Percentiles rank a stretch among this genome's conserved stretches.
phyloP scores from a whole-genome alignment of 169 alveolate species.

The Eimeria acervulina region DNA sequence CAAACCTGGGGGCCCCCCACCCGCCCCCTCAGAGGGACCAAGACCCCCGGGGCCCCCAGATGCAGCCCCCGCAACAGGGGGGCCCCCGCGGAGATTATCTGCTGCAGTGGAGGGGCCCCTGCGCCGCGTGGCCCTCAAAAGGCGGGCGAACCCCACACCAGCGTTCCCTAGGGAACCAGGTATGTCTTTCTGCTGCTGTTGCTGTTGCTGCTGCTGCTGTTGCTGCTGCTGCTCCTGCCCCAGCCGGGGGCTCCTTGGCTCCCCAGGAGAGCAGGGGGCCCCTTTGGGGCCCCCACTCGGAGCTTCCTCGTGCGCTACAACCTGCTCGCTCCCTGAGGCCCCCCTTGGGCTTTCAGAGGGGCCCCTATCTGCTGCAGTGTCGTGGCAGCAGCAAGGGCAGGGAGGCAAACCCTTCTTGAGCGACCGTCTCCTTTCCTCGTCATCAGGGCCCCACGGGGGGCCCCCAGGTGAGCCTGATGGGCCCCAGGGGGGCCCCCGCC shows the following conservation, averaged over 20 bases:
- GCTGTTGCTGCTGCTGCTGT: constrained; percentile 7
- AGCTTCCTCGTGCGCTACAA: background rate
- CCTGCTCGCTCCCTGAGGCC: background rate
- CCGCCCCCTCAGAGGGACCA: background rate
- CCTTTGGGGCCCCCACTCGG: constrained; percentile 13
- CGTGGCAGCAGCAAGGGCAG: constrained; percentile 65
- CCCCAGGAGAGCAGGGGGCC: constrained; percentile 15
- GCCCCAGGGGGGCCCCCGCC: background rate
- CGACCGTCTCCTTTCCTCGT: constrained; percentile 29
- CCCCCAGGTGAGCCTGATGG: background rate
- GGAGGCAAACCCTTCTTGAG: constrained; percentile 57
- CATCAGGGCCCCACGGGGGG: constrained; percentile 47
- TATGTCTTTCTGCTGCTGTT: background rate
- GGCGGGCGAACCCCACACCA: constrained; percentile 24
- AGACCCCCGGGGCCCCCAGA: background rate
- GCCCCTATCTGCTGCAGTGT: background rate
- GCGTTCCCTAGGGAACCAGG: background rate
- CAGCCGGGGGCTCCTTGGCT: constrained; percentile 4
- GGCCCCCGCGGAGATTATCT: background rate
- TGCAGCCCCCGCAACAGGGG: background rate
- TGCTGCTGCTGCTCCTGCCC: too few species aligned
- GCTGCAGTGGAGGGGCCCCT: background rate
- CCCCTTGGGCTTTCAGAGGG: background rate
- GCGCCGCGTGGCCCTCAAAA: constrained; percentile 5
- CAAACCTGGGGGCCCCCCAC: background rate